phyloP scores from a whole-genome alignment of 345 rosid species.

The Linum lewisii region DNA sequence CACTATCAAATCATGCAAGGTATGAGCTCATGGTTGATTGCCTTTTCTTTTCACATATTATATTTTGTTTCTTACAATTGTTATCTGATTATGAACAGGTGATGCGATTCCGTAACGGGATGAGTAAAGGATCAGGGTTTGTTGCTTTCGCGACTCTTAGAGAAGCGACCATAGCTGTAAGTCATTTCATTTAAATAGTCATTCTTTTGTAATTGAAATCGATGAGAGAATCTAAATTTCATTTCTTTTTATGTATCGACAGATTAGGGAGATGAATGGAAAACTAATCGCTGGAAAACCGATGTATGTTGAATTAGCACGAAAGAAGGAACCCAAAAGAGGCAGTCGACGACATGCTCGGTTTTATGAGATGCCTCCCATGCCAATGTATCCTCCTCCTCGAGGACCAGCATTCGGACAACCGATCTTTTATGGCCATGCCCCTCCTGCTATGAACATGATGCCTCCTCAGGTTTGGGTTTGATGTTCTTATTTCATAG shows the following conservation, averaged over 20 bases:
- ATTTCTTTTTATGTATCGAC: background rate
- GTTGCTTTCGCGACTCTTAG: slow-evolving; percentile 56
- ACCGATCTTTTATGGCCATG: slow-evolving; percentile 9
- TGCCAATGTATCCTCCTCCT: slow-evolving; percentile 10
- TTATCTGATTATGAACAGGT: slow-evolving; percentile 22
- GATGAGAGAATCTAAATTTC: background rate
- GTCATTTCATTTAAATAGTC: background rate
- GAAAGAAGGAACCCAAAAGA: slow-evolving; percentile 10
- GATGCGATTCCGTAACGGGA: slow-evolving; percentile 43
- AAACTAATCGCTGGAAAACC: slow-evolving; percentile 32
- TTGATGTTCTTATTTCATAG: background rate
- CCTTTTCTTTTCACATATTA: background rate
- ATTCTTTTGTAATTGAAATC: slow-evolving; percentile 4
- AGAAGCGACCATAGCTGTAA: slow-evolving; percentile 68
- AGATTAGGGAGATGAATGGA: slow-evolving; percentile 40
- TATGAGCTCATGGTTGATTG: background rate
- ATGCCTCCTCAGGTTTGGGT: slow-evolving; percentile 12
- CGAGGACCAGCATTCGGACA: slow-evolving; percentile 1
- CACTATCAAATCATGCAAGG: slow-evolving; percentile 64
- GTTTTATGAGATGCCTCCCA: slow-evolving; percentile 8
- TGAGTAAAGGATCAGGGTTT: slow-evolving; percentile 66
- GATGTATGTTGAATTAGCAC: slow-evolving; percentile 12
- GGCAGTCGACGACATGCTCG: slow-evolving; percentile 10
- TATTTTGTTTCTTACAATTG: background rate
- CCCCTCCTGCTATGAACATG: slow-evolving; percentile 9